These are phyloP conservation scores for Penicillium sp. DNA, from an alignment of 2,329 filamentous ascomycete genomes.

Conservation along the genomic window DNA sequence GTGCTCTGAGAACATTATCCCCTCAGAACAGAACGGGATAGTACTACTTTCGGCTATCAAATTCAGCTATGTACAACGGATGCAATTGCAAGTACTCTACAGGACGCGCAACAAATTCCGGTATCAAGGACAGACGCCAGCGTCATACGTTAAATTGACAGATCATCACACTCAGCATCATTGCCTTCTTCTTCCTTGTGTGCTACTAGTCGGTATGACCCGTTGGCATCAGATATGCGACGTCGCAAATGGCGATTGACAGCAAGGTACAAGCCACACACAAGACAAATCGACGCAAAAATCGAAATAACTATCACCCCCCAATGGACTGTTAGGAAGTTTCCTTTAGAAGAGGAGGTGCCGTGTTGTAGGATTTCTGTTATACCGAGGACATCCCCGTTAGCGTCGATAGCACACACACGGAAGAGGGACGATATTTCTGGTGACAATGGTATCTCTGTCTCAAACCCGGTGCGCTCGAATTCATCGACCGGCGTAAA, in stretches of 20 bases:
- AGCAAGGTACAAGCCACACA: slow-evolving; percentile 16
- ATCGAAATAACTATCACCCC: slow-evolving; percentile 5
- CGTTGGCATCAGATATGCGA: neutral
- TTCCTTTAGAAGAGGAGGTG: neutral
- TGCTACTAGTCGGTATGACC: slow-evolving; percentile 14
- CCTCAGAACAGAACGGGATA: no score
- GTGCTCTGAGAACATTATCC: no score
- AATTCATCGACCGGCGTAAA: slow-evolving; percentile 18
- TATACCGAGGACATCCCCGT: slow-evolving; percentile 24
- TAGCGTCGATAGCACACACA: slow-evolving; percentile 22
- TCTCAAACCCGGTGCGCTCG: slow-evolving; percentile 27
- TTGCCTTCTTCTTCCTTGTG: slow-evolving; percentile 17
- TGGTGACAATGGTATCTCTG: slow-evolving; percentile 14
- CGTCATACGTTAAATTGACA: slow-evolving; percentile 15
- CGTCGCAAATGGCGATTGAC: slow-evolving; percentile 6
- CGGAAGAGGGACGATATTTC: slow-evolving; percentile 21
- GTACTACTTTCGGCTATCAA: neutral
- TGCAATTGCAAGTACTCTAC: neutral
- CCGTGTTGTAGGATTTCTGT: slow-evolving; percentile 20
- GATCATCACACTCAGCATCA: slow-evolving; percentile 6
- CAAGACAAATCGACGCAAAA: slow-evolving; percentile 14
- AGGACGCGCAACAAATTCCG: slow-evolving; percentile 1
- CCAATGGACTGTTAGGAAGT: slow-evolving; percentile 6
- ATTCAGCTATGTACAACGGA: neutral
- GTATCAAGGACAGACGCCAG: slow-evolving; percentile 16